Base-by-base conservation (phyloP, 768 basidiomycete species). In the Suillus sp. region DNA sequence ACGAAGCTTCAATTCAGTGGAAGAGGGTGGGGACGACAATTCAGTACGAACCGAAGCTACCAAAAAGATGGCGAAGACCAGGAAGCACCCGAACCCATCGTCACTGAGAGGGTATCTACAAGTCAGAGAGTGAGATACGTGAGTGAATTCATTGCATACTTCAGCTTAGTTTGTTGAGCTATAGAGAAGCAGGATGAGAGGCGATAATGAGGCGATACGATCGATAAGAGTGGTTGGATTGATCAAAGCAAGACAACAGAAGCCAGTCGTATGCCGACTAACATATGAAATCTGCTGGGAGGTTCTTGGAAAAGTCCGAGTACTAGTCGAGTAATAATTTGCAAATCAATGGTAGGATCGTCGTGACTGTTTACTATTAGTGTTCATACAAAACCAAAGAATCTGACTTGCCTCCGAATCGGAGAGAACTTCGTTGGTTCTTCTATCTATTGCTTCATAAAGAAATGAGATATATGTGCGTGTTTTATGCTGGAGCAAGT, bases 11-110 rank as follows among this genome's bases (percentile, higher is more conserved):
- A 25, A 11, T 58, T 11, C 3, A 54, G 16, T 22, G 30, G 25
- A 40, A 35, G 45, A 13, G 30, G 20, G 10, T 34, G 18, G 20
- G 13, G 25, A 54, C 37, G 64, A 43, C 30, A 40, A 57, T 20
- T 30, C 18, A 40, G 38, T 9, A 62, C 61, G 18, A 42, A 65
- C 66, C 40, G n/a, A 42, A 66, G 42, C 43, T 16, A 60, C 27
- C 16, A 43, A 45, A 20, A 62, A 20, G 48, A 61, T 9, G 20
- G 47, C 10, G 48, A 43, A 58, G 40, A 47, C 43, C 18, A 32
- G 38, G 22, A 45, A 22, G 22, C 14, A 14, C 22, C 5, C 25
- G 47, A 14, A 25, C 47, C 25, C 13, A 25, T 25, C 50, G 11
- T 34, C 32, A 1, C 32, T 30, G 30, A 50, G 48, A 50, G 27